Percentiles rank a stretch among this genome's conserved stretches.
Conservation (phyloP, 2,329 filamentous ascomycete species). For the Epichloe festucae region DNA sequence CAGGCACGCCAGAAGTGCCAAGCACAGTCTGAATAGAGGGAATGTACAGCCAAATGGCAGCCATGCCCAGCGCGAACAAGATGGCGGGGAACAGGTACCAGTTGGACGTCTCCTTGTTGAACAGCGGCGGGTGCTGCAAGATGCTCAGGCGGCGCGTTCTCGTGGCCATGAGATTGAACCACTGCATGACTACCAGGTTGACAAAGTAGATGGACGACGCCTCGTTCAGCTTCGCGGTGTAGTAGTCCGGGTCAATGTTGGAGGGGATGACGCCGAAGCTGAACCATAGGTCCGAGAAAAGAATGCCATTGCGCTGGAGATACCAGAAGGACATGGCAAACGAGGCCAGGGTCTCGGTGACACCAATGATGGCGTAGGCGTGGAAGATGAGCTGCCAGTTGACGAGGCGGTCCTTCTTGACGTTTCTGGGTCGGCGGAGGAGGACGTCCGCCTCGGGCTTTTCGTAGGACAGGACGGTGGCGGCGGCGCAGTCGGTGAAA, state of each 20-base stretch:
- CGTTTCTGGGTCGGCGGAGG: slow-evolving; percentile 52
- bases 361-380: slow-evolving; percentile 57
- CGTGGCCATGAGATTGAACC: slow-evolving; percentile 61
- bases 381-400: slow-evolving; percentile 61
- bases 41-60: slow-evolving; percentile 58
- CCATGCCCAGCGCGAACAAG: slow-evolving; percentile 53
- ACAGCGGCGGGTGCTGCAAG: slow-evolving; percentile 58
- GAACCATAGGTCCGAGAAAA: slow-evolving; percentile 55
- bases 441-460: slow-evolving; percentile 65
- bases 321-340: slow-evolving; percentile 59
- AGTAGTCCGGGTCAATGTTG: slow-evolving; percentile 39
- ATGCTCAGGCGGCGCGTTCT: slow-evolving; percentile 53
- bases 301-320: slow-evolving; percentile 46
- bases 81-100: slow-evolving; percentile 58
- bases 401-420: slow-evolving; percentile 58
- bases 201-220: slow-evolving; percentile 69
- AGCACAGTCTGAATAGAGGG: slow-evolving; percentile 49
- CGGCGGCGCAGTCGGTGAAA: slow-evolving; percentile 64
- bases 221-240: slow-evolving; percentile 42
- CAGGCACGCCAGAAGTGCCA: slow-evolving; percentile 49
- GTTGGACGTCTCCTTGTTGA: slow-evolving; percentile 54
- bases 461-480: slow-evolving; percentile 64
- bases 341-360: slow-evolving; percentile 45
- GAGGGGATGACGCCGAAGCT: slow-evolving; percentile 44
- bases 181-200: slow-evolving; percentile 71